Evolutionary conservation across 305 asterid genomes (phyloP), one percentile per base, ranked within the genome.

Genomic region (Fraxinus baroniana): DNA sequence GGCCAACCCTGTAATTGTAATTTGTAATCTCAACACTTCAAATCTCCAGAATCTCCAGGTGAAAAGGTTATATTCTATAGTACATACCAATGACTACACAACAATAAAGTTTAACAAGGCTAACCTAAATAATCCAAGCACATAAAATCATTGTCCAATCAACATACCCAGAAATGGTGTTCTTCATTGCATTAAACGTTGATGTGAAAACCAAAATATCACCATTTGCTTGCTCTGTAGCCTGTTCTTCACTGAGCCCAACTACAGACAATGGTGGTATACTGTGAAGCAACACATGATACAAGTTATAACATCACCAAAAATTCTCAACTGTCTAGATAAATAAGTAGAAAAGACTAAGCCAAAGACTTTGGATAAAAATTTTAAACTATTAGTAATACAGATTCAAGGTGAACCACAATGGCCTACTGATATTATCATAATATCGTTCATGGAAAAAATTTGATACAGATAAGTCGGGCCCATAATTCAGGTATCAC

Each of bases 261-360:
- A 95, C 97, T 39, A 92, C 97, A 66, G 99, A 95, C 44, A 97
- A 94, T 73, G 98, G 97, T 5, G 99, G 99, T 86, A 97, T 97
- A 92, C 99, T 97, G 97, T 80, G 80, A 86, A 89, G 85, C 74
- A 89, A 83, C 79, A 87, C 5, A 55, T 79, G 24, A 62, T 35
- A 68, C 26, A 78, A 80, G 70, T 36, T 35, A 83, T 77, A 86
- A 46, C 68, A 36, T 79, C 77, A 83, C 35, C 10, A 20, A 30
- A 75, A 60, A 36, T 26, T 7, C 44, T 6, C 62, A n/a, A 44
- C 2, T 55, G 17, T 15, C 75, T 70, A 70, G 22, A 46, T 6
- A 33, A 64, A 80, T 64, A 77, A 66, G 8, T 10, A 52, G 17
- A 35, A 49, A 39, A 12, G 8, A 60, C 66, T 71, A 24, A 41